phyloP scores from a whole-genome alignment of 192 early-diverging fungal genomes.

The Linnemannia hyalina region DNA sequence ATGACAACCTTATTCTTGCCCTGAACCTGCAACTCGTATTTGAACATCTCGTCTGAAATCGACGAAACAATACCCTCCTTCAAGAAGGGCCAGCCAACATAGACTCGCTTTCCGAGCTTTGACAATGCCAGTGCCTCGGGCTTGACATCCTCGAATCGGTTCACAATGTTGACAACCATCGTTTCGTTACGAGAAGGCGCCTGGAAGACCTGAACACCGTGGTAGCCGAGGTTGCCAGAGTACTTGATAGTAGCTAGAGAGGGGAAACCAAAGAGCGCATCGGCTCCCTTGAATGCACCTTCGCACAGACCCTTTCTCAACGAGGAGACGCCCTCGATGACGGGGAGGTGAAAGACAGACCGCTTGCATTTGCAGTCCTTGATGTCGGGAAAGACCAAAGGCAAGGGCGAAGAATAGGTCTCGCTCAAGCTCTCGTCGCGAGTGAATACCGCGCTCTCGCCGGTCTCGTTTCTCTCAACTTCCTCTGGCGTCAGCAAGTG shows the following conservation, averaged over 20 bases:
- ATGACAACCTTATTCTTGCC: slow-evolving; percentile 64
- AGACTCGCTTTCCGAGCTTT: slow-evolving; percentile 72
- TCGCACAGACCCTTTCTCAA: slow-evolving; percentile 72
- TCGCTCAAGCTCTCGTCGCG: slow-evolving; percentile 58
- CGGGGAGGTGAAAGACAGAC: slow-evolving; percentile 70
- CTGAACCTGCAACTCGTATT: slow-evolving; percentile 64
- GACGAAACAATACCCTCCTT: slow-evolving; percentile 82
- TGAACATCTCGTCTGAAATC: slow-evolving; percentile 78
- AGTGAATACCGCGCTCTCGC: slow-evolving; percentile 75
- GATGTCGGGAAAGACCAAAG: slow-evolving; percentile 79
- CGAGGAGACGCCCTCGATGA: slow-evolving; percentile 63
- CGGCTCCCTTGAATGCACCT: slow-evolving; percentile 73
- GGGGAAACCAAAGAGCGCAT: slow-evolving; percentile 89
- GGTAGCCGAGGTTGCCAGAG: slow-evolving; percentile 75
- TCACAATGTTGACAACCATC: slow-evolving; percentile 74
- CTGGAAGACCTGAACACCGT: slow-evolving; percentile 87
- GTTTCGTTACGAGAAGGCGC: slow-evolving; percentile 71
- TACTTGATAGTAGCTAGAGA: slow-evolving; percentile 85
- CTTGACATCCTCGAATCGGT: slow-evolving; percentile 62
- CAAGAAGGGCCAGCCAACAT: slow-evolving; percentile 90
- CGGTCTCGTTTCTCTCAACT: slow-evolving; percentile 67
- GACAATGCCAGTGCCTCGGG: slow-evolving; percentile 70
- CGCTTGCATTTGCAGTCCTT: slow-evolving; percentile 56
- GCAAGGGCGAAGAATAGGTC: slow-evolving; percentile 72
- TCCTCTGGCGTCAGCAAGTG: slow-evolving; percentile 71